Conservation (phyloP, 2,329 filamentous ascomycete species). For the Fusarium devonianum region DNA sequence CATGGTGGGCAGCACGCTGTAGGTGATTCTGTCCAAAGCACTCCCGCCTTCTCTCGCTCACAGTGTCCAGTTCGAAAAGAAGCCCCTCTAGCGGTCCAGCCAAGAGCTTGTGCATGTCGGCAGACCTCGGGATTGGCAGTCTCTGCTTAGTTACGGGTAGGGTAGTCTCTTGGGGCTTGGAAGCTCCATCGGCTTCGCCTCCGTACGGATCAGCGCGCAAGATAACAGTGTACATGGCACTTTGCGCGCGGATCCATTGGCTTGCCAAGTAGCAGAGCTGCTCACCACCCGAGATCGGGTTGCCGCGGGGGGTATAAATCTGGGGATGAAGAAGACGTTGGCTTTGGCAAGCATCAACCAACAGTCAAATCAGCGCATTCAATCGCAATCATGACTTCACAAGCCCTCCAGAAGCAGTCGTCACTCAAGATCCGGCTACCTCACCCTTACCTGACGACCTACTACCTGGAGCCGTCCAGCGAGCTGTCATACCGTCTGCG, state of each 20-base stretch:
- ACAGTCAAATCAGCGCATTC: constrained; percentile 8
- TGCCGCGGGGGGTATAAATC: constrained; percentile 32
- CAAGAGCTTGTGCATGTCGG: background rate
- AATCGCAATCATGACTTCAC: constrained; percentile 29
- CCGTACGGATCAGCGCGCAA: background rate
- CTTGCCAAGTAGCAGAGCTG: background rate
- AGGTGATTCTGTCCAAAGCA: too few species aligned
- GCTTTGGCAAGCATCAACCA: background rate
- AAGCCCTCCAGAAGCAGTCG: constrained; percentile 32
- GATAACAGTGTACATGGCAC: constrained; percentile 9
- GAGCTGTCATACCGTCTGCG: constrained; percentile 33
- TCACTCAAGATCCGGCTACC: constrained; percentile 54
- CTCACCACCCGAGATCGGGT: constrained; percentile 15
- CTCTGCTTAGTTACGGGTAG: background rate
- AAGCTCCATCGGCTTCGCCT: background rate
- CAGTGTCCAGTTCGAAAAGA: too few species aligned
- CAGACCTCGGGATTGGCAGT: constrained; percentile 14
- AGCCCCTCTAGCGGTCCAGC: too few species aligned
- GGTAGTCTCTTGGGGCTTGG: background rate
- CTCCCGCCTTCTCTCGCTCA: too few species aligned
- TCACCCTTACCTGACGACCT: constrained; percentile 36
- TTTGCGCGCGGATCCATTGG: constrained; percentile 30
- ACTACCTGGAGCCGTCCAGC: constrained; percentile 30
- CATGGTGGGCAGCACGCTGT: too few species aligned
- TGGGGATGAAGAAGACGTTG: constrained; percentile 16